Evolutionary conservation across 73 alveolate genomes (phyloP), one percentile per base, ranked within the genome.

Genomic region (Effrenium voratum): DNA sequence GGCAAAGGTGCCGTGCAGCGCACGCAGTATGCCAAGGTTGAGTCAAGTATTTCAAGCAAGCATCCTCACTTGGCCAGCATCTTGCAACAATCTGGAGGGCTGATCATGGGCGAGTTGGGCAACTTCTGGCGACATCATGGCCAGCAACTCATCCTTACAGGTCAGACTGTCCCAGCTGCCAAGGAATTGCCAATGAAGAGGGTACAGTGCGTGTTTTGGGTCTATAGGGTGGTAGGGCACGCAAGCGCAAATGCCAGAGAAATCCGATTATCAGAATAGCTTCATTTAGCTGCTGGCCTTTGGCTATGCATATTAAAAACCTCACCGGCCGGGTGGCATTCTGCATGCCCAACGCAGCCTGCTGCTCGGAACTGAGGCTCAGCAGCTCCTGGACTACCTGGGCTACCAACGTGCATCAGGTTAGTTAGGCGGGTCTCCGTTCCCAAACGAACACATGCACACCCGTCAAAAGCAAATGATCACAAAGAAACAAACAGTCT

Each of bases 61-160:
- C 30, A 13, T 57, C 96, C 96, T 73, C 68, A 90, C 96, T 90
- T 90, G 96, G 59, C 75, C 85, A 2, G 96, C 96, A 46, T 90
- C 96, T 75, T 90, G 96, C 41, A 90, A 52, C 66, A 90, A 75
- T 55, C 68, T 90, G 55, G 96, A 90, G 34, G 96, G 40, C 16
- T 55, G 50, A 34, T 63, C 96, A 2, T 77, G 24, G 86, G 87
- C 86, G n/a, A 90, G 40, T 15, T 46, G 76, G 52, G 66, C 96
- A 3, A 75, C 96, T 44, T 46, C 60, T 1, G 70, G 75, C n/a
- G 72, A 55, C 44, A 90, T 86, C 57, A 66, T 73, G 30, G 87
- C 75, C 32, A 90, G 96, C 41, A 90, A 75, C 40, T 63, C 40
- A 45, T 90, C 96, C 96, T 90, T 38, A 38, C 49, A 22, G 77